Conservation (phyloP, 306 rosid species). For the Delonix regia region DNA sequence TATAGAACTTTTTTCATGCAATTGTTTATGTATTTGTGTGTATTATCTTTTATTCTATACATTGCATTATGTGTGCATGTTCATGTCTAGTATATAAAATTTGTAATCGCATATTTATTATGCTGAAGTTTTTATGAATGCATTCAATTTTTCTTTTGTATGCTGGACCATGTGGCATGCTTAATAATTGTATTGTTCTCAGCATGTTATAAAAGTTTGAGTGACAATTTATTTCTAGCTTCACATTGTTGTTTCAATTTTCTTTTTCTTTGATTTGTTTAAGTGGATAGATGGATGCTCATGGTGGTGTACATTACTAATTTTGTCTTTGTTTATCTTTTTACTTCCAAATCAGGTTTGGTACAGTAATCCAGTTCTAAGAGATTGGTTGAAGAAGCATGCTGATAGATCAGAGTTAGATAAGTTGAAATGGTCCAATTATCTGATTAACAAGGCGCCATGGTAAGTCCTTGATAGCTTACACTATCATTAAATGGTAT, state of each 20-base stretch:
- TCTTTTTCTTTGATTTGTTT: constrained; percentile 24
- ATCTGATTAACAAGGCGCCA: constrained; percentile 80
- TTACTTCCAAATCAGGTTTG: constrained; percentile 60
- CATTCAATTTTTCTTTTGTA: constrained; percentile 27
- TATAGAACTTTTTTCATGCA: neutral
- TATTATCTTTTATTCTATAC: constrained; percentile 10
- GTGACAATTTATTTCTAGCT: constrained; percentile 28
- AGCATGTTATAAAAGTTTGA: constrained; percentile 29
- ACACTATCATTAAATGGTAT: neutral
- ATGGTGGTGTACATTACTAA: constrained; percentile 34
- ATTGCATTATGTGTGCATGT: neutral
- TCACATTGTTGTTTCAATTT: neutral
- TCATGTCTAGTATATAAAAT: constrained; percentile 21
- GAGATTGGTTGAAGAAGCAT: constrained; percentile 86
- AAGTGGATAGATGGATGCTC: constrained; percentile 13
- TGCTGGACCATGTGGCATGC: constrained; percentile 27
- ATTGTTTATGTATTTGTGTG: constrained; percentile 14
- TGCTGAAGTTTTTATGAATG: constrained; percentile 13
- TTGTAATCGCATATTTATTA: constrained; percentile 16
- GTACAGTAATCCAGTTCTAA: constrained; percentile 78
- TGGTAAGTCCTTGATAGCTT: constrained; percentile 62
- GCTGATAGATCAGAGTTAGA: constrained; percentile 72
- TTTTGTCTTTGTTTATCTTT: constrained; percentile 19
- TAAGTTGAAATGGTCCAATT: constrained; percentile 88
- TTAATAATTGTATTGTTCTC: constrained; percentile 18